Percentiles rank a stretch among this genome's conserved stretches.
Conservation (phyloP, 75 land plant species). For the Cupressus sempervirens region DNA sequence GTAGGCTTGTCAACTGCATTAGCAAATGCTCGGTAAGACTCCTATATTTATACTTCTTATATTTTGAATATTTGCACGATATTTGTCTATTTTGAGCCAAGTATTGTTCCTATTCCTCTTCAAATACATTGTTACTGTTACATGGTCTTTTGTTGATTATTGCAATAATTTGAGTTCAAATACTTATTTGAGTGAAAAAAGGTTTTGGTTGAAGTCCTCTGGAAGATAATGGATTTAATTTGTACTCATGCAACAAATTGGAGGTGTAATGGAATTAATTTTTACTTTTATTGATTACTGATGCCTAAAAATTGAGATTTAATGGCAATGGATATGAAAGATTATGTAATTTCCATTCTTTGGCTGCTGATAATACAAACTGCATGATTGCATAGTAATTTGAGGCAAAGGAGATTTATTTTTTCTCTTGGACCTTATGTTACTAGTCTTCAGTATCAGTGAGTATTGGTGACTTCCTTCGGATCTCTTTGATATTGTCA, state of each 20-base stretch:
- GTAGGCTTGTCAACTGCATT: constrained; percentile 97
- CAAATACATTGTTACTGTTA: neutral
- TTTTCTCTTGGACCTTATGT: too few species aligned
- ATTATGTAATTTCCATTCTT: neutral
- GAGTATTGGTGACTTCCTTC: neutral
- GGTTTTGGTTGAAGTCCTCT: neutral
- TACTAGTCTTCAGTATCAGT: neutral
- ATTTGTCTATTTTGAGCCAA: neutral
- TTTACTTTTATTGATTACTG: neutral
- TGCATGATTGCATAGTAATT: neutral
- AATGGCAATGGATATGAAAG: neutral
- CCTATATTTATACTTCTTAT: neutral
- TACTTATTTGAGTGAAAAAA: neutral
- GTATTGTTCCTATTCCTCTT: neutral
- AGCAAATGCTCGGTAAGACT: constrained; percentile 89
- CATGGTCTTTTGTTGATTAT: constrained; percentile 4
- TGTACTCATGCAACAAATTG: neutral
- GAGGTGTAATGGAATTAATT: too few species aligned
- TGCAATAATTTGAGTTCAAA: neutral
- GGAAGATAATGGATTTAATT: neutral
- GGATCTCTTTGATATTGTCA: neutral
- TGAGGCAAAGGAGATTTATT: neutral
- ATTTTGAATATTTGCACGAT: neutral
- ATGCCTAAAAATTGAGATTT: neutral
- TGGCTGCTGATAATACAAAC: neutral